phyloP scores from a whole-genome alignment of 2,329 filamentous ascomycete species.

The Ophiostoma sp. region DNA sequence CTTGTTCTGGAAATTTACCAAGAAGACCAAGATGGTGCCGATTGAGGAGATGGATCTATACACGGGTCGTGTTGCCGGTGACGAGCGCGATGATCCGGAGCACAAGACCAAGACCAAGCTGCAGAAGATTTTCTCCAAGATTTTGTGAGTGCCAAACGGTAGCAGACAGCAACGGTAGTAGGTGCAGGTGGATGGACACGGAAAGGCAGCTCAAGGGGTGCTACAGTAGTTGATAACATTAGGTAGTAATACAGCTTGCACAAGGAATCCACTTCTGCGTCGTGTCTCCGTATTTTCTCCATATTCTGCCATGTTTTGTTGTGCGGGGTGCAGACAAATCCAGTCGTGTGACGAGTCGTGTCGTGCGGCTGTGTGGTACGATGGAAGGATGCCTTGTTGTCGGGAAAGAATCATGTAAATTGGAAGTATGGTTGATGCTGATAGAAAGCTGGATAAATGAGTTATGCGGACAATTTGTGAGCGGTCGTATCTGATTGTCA shows the following conservation, averaged over 20 bases:
- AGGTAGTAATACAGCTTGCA: neutral
- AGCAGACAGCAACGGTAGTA: too few species aligned
- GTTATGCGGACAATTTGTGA: neutral
- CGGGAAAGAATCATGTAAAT: neutral
- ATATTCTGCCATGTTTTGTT: neutral
- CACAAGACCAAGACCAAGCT: neutral
- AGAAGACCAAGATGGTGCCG: neutral
- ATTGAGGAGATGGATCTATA: constrained; percentile 1
- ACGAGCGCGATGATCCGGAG: neutral
- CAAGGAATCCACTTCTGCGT: neutral
- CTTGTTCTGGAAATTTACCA: neutral
- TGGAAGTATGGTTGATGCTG: neutral
- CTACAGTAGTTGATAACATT: neutral
- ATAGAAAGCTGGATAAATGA: neutral
- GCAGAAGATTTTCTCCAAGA: neutral
- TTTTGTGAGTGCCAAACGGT: neutral
- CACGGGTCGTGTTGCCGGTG: neutral
- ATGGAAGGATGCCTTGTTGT: neutral
- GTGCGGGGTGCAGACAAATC: neutral
- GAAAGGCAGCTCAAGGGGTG: too few species aligned
- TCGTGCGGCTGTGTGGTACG: neutral
- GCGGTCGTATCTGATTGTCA: neutral
- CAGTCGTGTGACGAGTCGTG: neutral
- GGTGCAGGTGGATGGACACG: neutral
- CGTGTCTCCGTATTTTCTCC: neutral